phyloP scores from a whole-genome alignment of 2,329 filamentous ascomycete species.

The Tolypocladium paradoxum region DNA sequence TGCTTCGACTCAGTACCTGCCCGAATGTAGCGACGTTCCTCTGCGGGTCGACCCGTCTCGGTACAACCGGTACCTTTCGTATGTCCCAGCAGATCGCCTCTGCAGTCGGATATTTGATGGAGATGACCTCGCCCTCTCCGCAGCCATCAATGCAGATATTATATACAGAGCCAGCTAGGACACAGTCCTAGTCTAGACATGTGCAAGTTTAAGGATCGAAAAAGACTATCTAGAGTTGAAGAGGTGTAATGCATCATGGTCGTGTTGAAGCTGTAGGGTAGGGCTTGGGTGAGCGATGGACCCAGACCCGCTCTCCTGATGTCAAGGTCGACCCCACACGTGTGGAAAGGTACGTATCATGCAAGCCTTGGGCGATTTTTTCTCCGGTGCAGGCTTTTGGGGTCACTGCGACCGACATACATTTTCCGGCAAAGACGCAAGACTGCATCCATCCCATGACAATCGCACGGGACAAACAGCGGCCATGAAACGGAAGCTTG shows the following conservation, averaged over 20 bases:
- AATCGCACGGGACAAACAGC: background rate
- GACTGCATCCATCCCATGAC: background rate
- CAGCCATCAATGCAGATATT: background rate
- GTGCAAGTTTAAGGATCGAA: too few relatives aligned
- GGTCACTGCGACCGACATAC: background rate
- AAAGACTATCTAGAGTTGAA: background rate
- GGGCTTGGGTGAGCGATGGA: background rate
- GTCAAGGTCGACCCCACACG: background rate
- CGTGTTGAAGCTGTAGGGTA: background rate
- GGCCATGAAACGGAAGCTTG: conserved; percentile 51
- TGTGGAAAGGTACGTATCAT: background rate
- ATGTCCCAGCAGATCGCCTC: too few relatives aligned
- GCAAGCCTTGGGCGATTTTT: background rate
- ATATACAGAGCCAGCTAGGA: background rate
- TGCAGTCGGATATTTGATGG: too few relatives aligned
- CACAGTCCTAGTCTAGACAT: too few relatives aligned
- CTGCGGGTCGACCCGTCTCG: background rate
- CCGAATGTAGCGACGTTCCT: background rate
- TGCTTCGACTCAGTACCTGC: background rate
- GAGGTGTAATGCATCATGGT: background rate
- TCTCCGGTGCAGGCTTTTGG: background rate
- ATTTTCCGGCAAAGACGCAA: background rate
- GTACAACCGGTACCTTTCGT: too few relatives aligned
- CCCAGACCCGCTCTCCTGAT: background rate
- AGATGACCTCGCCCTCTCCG: too few relatives aligned